Base-by-base conservation (phyloP, 306 rosid species). In the Fragaria iinumae region DNA sequence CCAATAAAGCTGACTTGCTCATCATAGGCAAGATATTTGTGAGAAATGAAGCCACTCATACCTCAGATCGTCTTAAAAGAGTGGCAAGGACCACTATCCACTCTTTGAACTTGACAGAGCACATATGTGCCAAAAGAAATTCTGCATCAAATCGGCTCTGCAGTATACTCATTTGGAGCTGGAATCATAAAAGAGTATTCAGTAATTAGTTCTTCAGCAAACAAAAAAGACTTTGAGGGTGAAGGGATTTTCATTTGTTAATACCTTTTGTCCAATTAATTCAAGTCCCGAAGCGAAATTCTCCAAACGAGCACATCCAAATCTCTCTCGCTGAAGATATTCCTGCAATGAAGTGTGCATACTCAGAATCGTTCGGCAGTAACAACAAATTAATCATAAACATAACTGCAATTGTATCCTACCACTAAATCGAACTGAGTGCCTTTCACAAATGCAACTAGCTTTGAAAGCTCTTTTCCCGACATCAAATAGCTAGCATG, bases 1-100 rank as follows among this genome's bases (percentile, higher is more conserved):
- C 21, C 71, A 44, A 34, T 52, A 27, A 64, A 59, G 38, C 23
- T 32, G 69, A 39, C 74, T 32, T 49, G 65, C 67, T 74, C 44
- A 50, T 74, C 71, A 63, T 53, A 84, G 39, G 77, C 68, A 69
- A 79, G 73, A 49, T 55, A 50, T 73, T 57, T 49, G 68, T 21
- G 60, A 62, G 52, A 62, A 74, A 78, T 45, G 62, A 77, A 84
- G 49, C 57, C 59, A 76, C 64, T 59, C 80, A 55, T 87, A 92
- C 97, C 95, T 95, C 97, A 11, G 97, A 87, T 34, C 93, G 93
- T 74, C 99, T 88, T 75, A 95, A 83, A 47, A 95, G 96, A 44
- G 99, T 95, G 29, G 97, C 99, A 70, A 92, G 85, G 77, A 92
- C 99, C 75, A 92, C 99, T 83, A 95, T 95, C 99, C 99, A 95